A percentile compares a stretch with the other conserved stretches of the same genome.
Conservation (phyloP, 805 yeast species). For the Ogataea saltuana region DNA sequence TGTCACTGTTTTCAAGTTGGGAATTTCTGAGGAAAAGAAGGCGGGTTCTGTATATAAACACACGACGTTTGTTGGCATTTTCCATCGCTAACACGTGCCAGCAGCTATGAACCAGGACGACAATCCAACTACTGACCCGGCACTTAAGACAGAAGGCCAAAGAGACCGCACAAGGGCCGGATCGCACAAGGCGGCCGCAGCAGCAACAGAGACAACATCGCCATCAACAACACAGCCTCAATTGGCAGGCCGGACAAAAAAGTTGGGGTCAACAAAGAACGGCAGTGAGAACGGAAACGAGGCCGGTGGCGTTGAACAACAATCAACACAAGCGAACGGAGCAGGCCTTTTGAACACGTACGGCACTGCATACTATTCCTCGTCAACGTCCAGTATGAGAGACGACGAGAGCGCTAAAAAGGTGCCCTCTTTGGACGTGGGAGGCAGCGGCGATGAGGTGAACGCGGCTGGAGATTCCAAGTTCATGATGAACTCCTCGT, state of each 20-base stretch:
- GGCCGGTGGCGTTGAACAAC: constrained; percentile 1
- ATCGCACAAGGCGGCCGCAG: constrained; percentile 6
- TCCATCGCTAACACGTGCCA: no score
- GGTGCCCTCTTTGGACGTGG: constrained; percentile 8
- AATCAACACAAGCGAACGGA: no score
- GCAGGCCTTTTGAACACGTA: background rate
- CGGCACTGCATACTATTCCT: constrained; percentile 13
- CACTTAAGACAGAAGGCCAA: constrained; percentile 18
- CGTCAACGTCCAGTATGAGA: constrained; percentile 24
- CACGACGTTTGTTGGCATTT: no score
- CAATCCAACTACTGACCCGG: constrained; percentile 19
- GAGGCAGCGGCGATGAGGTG: background rate
- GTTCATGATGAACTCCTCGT: constrained; percentile 14
- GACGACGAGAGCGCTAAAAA: constrained; percentile 18
- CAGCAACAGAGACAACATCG: constrained; percentile 10
- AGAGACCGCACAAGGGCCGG: constrained; percentile 6
- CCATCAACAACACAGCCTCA: constrained; percentile 27
- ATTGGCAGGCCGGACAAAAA: constrained; percentile 18
- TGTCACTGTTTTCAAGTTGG: background rate
- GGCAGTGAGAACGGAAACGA: background rate
- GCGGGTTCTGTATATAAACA: constrained; percentile 1
- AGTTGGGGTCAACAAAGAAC: constrained; percentile 12
- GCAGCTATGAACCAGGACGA: constrained; percentile 20
- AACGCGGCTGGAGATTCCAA: constrained; percentile 4
- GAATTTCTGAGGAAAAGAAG: background rate